A percentile compares a stretch with the other conserved stretches of the same genome.
Evolutionary conservation across 805 yeast species (phyloP).

Genomic region (Schizosaccharomyces japonicus): DNA sequence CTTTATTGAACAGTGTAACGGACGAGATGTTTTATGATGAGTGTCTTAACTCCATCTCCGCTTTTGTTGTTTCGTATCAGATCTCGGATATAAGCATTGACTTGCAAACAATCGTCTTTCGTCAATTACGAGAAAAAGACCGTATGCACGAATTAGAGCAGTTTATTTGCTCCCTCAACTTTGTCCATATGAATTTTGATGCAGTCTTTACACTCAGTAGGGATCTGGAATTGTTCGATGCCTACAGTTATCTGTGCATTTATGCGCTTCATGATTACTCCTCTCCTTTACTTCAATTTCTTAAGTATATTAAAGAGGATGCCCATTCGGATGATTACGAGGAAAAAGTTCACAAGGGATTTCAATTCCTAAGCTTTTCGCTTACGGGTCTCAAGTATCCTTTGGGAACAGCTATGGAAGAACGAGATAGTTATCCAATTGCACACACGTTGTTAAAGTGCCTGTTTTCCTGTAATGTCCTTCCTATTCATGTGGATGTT

Average conservation of each 20-base stretch:
- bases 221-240: neutral
- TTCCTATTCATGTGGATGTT: neutral
- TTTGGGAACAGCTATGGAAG: neutral
- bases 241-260: neutral
- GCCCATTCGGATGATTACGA: neutral
- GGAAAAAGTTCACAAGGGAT: neutral
- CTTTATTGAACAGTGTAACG: no score
- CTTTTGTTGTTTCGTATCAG: no score
- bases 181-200: no score
- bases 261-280: conserved; percentile 1
- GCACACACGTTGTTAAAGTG: neutral
- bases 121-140: no score
- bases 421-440: neutral
- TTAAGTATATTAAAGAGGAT: neutral
- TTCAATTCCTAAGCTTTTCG: neutral
- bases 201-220: no score
- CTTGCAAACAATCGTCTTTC: no score
- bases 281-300: neutral
- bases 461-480: neutral
- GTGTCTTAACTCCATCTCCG: no score
- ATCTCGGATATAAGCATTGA: no score
- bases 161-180: no score
- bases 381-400: neutral
- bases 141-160: no score
- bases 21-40: no score